Base-by-base conservation (phyloP, 805 yeast genomes). In the Starmerella asiatica region DNA sequence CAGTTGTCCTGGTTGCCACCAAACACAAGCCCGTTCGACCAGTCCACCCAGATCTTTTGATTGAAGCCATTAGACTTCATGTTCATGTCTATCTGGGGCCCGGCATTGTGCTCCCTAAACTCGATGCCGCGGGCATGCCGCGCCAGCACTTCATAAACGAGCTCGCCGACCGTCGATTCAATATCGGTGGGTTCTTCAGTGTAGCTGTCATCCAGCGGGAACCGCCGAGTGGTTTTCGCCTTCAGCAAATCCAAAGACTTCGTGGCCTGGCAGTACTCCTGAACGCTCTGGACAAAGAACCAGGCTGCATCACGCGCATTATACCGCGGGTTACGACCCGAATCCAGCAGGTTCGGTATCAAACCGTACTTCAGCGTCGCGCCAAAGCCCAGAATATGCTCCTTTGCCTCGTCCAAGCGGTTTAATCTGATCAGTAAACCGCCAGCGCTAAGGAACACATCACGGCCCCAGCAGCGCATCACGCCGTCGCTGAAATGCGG, bases 391-490 rank as follows among this genome's bases (percentile, higher is more conserved):
- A 86, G 60, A 44, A 88, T 83, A 56, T 88, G 98, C 29, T 61
- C 56, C 52, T 70, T 77, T 1, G 96, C 96, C 33, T 76, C 84
- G 1, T 79, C 82, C 54, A 57, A 75, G 40, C 97, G 67, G 9
- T 79, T 86, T 0, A 95, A 71, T 1, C 80, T 76, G 19, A 85
- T 62, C 40, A 85, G 61, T 36, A 88, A 65, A 0, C 98, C 98
- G 45, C 94, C 67, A 32, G 80, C 67, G 0, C 95, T 71, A 34
- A 88, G 79, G 56, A 91, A 91, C 1, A 85, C 93, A 60, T 88
- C 98, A 55, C 98, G 71, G 18, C 98, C 98, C 98, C 98, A 88
- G 57, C 95, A 84, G 58, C 98, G 70, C 94, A 88, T 85, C 59
- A 80, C 86, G 48, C 79, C 84, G 43, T 70, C 71, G 56, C 91